phyloP scores from a whole-genome alignment of 2,329 filamentous ascomycete species.

The Colletotrichum limetticola region DNA sequence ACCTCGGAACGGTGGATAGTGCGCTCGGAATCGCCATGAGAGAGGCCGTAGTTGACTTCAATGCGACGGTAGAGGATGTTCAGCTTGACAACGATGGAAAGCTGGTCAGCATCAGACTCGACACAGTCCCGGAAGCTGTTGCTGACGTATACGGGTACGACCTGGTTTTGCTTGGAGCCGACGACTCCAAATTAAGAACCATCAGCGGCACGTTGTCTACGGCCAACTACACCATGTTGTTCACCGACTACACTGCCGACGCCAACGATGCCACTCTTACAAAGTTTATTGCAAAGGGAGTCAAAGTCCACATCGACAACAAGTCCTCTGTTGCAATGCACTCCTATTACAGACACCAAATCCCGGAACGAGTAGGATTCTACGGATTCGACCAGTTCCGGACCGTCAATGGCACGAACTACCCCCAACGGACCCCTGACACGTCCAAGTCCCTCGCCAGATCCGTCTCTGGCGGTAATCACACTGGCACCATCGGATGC shows the following conservation, averaged over 20 bases:
- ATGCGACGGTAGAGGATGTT: conserved; percentile 6
- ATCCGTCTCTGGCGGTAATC: neutral
- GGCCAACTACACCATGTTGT: neutral
- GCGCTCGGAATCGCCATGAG: conserved; percentile 29
- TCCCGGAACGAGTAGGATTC: conserved; percentile 21
- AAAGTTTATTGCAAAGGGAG: neutral
- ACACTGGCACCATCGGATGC: conserved; percentile 32
- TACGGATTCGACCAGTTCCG: conserved; percentile 36
- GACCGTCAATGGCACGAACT: conserved; percentile 12
- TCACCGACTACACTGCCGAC: neutral
- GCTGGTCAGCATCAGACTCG: neutral
- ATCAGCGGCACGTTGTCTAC: neutral
- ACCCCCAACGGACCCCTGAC: conserved; percentile 22
- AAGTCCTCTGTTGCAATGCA: conserved; percentile 27
- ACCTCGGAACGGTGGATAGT: conserved; percentile 33
- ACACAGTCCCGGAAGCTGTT: neutral
- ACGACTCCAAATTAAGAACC: neutral
- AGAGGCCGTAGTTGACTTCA: conserved; percentile 8
- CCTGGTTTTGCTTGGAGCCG: neutral
- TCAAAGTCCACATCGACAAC: conserved; percentile 24
- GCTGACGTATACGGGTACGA: neutral
- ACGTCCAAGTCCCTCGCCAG: neutral
- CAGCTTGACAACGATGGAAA: neutral
- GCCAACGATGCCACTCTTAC: neutral
- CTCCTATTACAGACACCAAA: conserved; percentile 34